Conservation (phyloP, 441 rosid species). For the Mallotus repandus region DNA sequence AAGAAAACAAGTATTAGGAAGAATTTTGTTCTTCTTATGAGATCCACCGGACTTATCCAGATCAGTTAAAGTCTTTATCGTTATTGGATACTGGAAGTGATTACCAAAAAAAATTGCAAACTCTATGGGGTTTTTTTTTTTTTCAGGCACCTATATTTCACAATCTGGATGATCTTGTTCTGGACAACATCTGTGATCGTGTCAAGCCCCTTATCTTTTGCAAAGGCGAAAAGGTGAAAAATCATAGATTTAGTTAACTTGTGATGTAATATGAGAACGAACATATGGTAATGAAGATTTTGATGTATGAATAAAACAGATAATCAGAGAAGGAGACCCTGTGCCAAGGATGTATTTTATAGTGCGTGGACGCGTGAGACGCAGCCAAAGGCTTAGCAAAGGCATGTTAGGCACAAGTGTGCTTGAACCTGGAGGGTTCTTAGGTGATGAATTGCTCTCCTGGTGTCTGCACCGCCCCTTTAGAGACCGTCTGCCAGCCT, state of each 20-base stretch:
- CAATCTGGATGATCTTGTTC: constrained; percentile 55
- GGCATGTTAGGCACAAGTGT: constrained; percentile 46
- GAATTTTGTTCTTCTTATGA: not conserved
- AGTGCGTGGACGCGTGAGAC: constrained; percentile 43
- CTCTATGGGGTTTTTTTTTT: not conserved
- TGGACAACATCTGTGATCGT: constrained; percentile 62
- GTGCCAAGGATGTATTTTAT: constrained; percentile 56
- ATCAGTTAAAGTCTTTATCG: too few relatives aligned
- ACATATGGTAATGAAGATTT: not conserved
- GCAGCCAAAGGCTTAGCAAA: constrained; percentile 52
- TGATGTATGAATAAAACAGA: constrained; percentile 24
- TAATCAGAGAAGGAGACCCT: constrained; percentile 71
- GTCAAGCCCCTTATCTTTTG: constrained; percentile 53
- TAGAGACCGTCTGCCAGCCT: constrained; percentile 54
- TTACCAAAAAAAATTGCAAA: too few relatives aligned
- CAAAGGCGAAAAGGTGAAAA: constrained; percentile 53
- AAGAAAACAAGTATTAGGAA: too few relatives aligned
- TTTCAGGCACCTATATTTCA: constrained; percentile 38
- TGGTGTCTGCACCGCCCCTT: constrained; percentile 72
- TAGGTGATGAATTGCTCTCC: constrained; percentile 61
- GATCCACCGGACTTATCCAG: too few relatives aligned
- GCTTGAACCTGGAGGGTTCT: constrained; percentile 53
- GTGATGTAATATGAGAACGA: not conserved
- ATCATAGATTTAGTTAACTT: not conserved
- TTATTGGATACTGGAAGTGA: too few relatives aligned